Conservation (phyloP, 1,284 basidiomycete genomes). For the Microbotryomycetes sp. region DNA sequence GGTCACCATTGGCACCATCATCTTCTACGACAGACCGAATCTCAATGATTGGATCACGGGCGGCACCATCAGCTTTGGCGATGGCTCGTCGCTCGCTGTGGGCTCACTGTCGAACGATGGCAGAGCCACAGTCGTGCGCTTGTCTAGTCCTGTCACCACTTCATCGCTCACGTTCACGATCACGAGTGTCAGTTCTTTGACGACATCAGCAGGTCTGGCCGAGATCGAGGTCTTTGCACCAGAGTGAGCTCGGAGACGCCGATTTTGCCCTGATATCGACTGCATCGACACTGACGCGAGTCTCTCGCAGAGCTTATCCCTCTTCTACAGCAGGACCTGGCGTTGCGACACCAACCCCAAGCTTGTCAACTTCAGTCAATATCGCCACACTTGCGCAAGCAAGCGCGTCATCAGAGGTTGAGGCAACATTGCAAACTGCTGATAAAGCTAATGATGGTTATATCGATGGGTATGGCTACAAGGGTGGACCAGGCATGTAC, state of each 20-base stretch:
- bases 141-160: conserved; percentile 16
- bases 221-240: conserved; percentile 29
- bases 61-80: conserved; percentile 19
- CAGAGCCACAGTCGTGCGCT: conserved; percentile 16
- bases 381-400: not conserved
- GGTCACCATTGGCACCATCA: conserved; percentile 19
- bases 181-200: conserved; percentile 7
- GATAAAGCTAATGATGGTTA: conserved; percentile 8
- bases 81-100: conserved; percentile 16
- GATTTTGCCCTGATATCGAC: not conserved
- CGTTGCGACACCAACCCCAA: not conserved
- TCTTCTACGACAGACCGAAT: conserved; percentile 27
- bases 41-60: conserved; percentile 25
- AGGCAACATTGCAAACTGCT: not conserved
- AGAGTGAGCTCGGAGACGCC: not conserved
- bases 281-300: not conserved
- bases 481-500: not conserved
- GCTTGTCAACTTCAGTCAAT: not conserved
- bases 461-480: conserved; percentile 5
- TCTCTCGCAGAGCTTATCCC: not conserved
- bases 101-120: conserved; percentile 28
- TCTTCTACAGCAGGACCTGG: not conserved
- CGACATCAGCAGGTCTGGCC: conserved; percentile 22
- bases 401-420: not conserved
- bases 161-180: conserved; percentile 25